Base-by-base conservation (phyloP, 2,329 filamentous ascomycete species). In the Boeremia lycopersici region DNA sequence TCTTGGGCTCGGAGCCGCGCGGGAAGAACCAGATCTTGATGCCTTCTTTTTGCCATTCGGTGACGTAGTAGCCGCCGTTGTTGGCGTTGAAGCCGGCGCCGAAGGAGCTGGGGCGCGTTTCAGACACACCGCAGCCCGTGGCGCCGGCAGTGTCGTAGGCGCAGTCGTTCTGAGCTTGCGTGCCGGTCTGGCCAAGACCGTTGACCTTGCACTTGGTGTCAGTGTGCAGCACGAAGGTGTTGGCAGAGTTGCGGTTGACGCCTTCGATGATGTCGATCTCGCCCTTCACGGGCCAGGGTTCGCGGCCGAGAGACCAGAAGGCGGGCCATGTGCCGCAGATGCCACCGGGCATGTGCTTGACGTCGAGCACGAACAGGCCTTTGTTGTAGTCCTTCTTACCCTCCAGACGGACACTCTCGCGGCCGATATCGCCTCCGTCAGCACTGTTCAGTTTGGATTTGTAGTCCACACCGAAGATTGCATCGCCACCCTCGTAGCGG, bases 1-100 rank as follows among this genome's bases (percentile, higher is more conserved):
- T 86, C 3, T 71, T 61, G 2, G 89, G 89, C 55, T 91, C 50
- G 36, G 70, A 69, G 59, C 73, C 72, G 11, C 89, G 87, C 0
- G 87, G 80, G 77, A 96, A 96, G 81, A 91, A 93, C 85, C 87
- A 96, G 62, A 95, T 81, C 36, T 82, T 82, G 72, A 97, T 93
- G 59, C 79, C 79, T 0, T 82, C 69, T 36, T 82, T 81, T 2
- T 87, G 90, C 89, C 91, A 96, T 51, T 76, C 69, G 36, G 74
- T 76, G 4, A 76, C 77, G 53, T 77, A 80, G 46, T 79, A 70
- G 42, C 73, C 76, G 49, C 78, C 78, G 8, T 58, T 53, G 51
- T 73, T 72, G 17, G 59, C 40, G 65, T 81, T 88, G 76, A 87
- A 85, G 0, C 67, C 76, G 7, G 69, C 65, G 19, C 85, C 85